Percentiles rank a stretch among this genome's conserved stretches.
Evolutionary conservation across 2,329 filamentous ascomycete species (phyloP).

Genomic region (Orbilia javanica): DNA sequence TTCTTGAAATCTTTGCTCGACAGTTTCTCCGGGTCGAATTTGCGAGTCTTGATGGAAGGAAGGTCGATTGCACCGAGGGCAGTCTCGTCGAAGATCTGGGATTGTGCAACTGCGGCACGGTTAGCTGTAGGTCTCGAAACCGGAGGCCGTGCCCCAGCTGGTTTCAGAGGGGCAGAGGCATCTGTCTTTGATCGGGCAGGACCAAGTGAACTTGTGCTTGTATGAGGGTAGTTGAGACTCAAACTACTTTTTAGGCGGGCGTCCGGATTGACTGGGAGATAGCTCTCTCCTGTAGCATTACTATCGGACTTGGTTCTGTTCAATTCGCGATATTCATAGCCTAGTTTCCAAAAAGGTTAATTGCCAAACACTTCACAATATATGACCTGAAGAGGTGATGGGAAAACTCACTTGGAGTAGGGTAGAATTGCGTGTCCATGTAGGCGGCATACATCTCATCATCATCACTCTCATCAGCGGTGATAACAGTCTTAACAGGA

Average conservation of each 20-base stretch:
- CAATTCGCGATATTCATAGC: constrained; percentile 55
- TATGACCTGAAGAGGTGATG: not conserved
- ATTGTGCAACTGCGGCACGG: constrained; percentile 63
- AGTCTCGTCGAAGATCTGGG: constrained; percentile 56
- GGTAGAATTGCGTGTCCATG: constrained; percentile 90
- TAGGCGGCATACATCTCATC: constrained; percentile 64
- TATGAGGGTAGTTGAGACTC: constrained; percentile 59
- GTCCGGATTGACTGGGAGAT: constrained; percentile 50
- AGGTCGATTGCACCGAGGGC: constrained; percentile 75
- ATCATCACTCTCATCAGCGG: constrained; percentile 74
- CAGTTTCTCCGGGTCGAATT: constrained; percentile 87
- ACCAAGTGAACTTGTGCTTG: constrained; percentile 57
- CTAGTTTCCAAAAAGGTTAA: constrained; percentile 30
- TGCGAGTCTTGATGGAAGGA: constrained; percentile 83
- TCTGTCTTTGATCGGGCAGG: constrained; percentile 85
- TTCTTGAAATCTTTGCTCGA: constrained; percentile 83
- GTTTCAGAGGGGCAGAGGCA: constrained; percentile 72
- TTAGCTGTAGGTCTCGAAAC: constrained; percentile 60
- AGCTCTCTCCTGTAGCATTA: constrained; percentile 43
- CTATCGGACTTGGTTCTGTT: constrained; percentile 54
- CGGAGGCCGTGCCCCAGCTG: constrained; percentile 57
- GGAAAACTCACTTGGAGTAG: constrained; percentile 68
- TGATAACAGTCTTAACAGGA: constrained; percentile 76
- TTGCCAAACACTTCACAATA: not conserved
- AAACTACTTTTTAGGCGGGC: constrained; percentile 59